Evolutionary conservation across 2,329 filamentous ascomycete genomes (phyloP).

Genomic region (Aspergillus niger): DNA sequence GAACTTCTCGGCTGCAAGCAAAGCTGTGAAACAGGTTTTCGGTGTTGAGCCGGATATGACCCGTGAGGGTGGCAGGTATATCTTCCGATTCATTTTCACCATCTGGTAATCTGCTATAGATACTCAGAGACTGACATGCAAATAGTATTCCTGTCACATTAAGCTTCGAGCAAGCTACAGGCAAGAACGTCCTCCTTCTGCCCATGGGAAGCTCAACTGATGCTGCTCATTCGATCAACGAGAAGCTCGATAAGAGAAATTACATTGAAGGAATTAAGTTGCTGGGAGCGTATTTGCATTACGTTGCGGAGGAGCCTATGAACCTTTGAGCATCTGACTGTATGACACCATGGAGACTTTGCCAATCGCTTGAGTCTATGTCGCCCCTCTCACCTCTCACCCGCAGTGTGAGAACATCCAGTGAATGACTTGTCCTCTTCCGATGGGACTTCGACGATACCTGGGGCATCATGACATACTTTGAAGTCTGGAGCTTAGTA

Average conservation of each 20-base stretch:
- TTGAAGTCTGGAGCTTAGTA: background rate
- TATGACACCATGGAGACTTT: background rate
- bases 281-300: constrained; percentile 91
- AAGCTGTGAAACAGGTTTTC: constrained; percentile 96
- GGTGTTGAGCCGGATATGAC: constrained; percentile 93
- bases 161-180: constrained; percentile 95
- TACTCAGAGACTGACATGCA: constrained; percentile 25
- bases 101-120: background rate
- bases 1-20: constrained; percentile 94
- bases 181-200: constrained; percentile 93
- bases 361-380: background rate
- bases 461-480: too few relatives aligned
- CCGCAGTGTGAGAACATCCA: background rate
- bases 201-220: constrained; percentile 98
- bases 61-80: constrained; percentile 84
- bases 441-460: too few relatives aligned
- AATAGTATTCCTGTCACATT: constrained; percentile 92
- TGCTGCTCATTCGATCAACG: constrained; percentile 95
- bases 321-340: background rate
- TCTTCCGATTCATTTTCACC: constrained; percentile 22
- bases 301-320: constrained; percentile 85
- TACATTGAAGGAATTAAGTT: constrained; percentile 99
- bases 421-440: background rate
- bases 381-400: background rate
- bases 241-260: constrained; percentile 95